These are phyloP conservation scores for Lipomyces sp. DNA, from an alignment of 805 yeast species.

Conservation along the genomic window DNA sequence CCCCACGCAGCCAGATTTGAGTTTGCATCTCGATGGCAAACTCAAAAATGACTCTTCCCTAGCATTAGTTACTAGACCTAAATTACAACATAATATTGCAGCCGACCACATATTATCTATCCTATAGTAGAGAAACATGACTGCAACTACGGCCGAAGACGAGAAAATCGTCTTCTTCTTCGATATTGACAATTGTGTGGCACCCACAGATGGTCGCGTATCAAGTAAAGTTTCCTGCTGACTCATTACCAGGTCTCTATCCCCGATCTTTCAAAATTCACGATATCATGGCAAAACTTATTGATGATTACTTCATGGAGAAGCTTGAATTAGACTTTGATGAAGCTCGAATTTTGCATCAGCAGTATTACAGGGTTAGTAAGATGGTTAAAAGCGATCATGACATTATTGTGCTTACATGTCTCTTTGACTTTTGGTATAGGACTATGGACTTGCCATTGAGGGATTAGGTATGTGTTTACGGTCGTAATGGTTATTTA, in stretches of 20 bases:
- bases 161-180: slow-evolving; percentile 62
- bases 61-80: neutral
- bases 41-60: neutral
- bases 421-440: neutral
- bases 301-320: slow-evolving; percentile 77
- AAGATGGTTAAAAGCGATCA: neutral
- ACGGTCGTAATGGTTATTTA: neutral
- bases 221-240: neutral
- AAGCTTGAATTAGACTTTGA: slow-evolving; percentile 65
- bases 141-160: slow-evolving; percentile 14
- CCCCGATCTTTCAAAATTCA: slow-evolving; percentile 74
- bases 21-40: neutral
- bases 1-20: neutral
- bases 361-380: slow-evolving; percentile 63
- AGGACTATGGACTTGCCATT: slow-evolving; percentile 87
- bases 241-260: slow-evolving; percentile 54
- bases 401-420: neutral
- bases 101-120: no score
- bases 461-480: slow-evolving; percentile 64
- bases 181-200: slow-evolving; percentile 85
- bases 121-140: neutral
- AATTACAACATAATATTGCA: no score
- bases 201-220: neutral
- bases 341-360: slow-evolving; percentile 74
- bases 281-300: slow-evolving; percentile 84